Conservation (phyloP, 129 eudicot species). For the Solidago caesia region DNA sequence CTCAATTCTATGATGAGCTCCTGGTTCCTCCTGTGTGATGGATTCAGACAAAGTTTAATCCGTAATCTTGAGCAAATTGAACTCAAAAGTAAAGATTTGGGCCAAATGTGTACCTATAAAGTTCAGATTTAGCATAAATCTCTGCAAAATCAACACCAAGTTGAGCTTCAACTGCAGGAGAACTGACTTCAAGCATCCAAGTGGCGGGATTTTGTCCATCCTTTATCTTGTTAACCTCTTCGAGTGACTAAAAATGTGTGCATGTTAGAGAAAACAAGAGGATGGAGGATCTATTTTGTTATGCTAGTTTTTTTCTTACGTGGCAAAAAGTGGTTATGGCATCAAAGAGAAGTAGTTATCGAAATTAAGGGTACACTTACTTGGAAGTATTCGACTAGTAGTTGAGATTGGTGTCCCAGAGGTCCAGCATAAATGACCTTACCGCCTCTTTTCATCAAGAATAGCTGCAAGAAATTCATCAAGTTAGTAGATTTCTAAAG, state of each 20-base stretch:
- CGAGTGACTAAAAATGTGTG: constrained; percentile 40
- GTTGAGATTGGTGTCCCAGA: constrained; percentile 63
- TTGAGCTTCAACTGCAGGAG: constrained; percentile 56
- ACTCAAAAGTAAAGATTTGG: background rate
- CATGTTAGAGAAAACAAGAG: background rate
- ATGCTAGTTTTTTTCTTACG: background rate
- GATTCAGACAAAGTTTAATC: background rate
- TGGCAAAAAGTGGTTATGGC: background rate
- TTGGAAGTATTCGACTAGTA: constrained; percentile 60
- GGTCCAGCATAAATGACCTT: constrained; percentile 72
- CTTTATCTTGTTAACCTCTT: constrained; percentile 55
- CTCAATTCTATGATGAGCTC: constrained; percentile 49
- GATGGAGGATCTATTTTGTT: background rate
- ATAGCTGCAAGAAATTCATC: constrained; percentile 35
- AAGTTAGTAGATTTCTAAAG: background rate
- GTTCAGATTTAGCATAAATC: constrained; percentile 44
- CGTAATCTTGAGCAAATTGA: background rate
- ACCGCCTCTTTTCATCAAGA: constrained; percentile 88
- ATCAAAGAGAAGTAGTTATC: no score
- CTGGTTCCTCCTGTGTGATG: constrained; percentile 44
- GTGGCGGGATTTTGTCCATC: constrained; percentile 86
- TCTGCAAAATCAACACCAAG: constrained; percentile 60
- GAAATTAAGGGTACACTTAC: constrained; percentile 36
- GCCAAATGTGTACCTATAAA: constrained; percentile 36
- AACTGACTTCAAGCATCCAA: constrained; percentile 73